Conservation (phyloP, 108 stramenopile species). For the Fragilariopsis cylindrus region DNA sequence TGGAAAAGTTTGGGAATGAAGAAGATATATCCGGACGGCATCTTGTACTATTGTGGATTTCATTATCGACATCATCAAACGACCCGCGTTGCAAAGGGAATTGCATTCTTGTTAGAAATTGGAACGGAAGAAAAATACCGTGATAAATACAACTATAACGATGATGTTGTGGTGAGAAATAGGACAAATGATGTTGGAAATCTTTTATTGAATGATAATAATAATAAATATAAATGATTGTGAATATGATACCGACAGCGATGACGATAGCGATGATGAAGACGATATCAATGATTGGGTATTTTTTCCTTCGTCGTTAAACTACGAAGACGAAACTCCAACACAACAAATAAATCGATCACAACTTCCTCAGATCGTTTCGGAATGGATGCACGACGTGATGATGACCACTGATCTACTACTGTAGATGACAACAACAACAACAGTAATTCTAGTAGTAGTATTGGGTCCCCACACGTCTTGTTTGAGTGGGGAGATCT, state of each 20-base stretch:
- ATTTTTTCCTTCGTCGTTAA: neutral
- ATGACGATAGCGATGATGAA: neutral
- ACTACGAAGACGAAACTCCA: neutral
- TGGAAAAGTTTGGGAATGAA: conserved; percentile 20
- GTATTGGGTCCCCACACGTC: neutral
- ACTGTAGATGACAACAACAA: neutral
- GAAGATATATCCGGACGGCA: neutral
- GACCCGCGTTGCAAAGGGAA: conserved; percentile 6
- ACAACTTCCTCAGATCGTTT: neutral
- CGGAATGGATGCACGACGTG: conserved; percentile 13
- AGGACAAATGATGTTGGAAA: neutral
- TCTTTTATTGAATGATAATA: neutral
- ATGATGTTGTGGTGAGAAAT: neutral
- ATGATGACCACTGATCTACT: conserved; percentile 1
- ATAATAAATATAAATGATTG: neutral
- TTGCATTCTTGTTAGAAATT: conserved; percentile 21
- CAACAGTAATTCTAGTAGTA: neutral
- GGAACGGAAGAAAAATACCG: neutral
- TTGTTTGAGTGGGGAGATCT: conserved; percentile 34
- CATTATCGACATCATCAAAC: neutral
- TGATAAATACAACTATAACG: neutral
- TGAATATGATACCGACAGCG: neutral
- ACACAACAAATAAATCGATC: conserved; percentile 8
- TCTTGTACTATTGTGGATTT: conserved; percentile 11
- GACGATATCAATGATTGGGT: conserved; percentile 4